Base-by-base conservation (phyloP, 306 rosid genomes). In the Prunus persica region DNA sequence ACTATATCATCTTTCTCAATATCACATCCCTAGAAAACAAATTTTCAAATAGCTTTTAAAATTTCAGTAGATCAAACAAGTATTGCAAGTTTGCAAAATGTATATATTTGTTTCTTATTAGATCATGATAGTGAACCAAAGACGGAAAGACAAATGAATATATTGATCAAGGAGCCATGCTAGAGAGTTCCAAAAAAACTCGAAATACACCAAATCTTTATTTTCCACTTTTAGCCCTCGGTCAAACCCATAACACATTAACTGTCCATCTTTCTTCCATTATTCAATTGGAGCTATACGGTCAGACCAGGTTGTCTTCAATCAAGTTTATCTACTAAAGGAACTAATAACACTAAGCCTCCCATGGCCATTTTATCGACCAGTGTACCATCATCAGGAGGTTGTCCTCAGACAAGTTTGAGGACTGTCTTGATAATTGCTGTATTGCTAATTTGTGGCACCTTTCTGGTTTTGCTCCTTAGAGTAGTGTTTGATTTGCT, bases 1-100 rank as follows among this genome's bases (percentile, higher is more conserved):
- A 94, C 95, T 32, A 85, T 30, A 49, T 87, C 81, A 81, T 82
- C 97, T 82, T 89, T 85, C 87, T 87, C 83, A 24, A 94, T 90
- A 72, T 94, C 98, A 65, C 82, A 74, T 56, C 98, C 96, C 97
- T 94, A 81, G 65, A 71, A 82, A 65, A 19, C 18, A 78, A 78
- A n/a, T 67, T 28, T 41, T 28, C 63, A 18, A 73, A 25, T 77
- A 81, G 82, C 79, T 55, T 58, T 13, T 52, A 13, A 18, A 22
- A 11, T 4, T 32, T 54, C 65, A 55, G 68, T 38, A 34, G 60
- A 54, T 70, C 19, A 62, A 71, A 73, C n/a, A n/a, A 19, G 65
- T 22, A 72, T 43, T 15, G 20, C 27, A 67, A 20, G 74, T 52
- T 8, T 2, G 69, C 46, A 19, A 11, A 11, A 41, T 9, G 1